phyloP scores from a whole-genome alignment of 2,329 filamentous ascomycete genomes.

The Botryotinia narcissicola region DNA sequence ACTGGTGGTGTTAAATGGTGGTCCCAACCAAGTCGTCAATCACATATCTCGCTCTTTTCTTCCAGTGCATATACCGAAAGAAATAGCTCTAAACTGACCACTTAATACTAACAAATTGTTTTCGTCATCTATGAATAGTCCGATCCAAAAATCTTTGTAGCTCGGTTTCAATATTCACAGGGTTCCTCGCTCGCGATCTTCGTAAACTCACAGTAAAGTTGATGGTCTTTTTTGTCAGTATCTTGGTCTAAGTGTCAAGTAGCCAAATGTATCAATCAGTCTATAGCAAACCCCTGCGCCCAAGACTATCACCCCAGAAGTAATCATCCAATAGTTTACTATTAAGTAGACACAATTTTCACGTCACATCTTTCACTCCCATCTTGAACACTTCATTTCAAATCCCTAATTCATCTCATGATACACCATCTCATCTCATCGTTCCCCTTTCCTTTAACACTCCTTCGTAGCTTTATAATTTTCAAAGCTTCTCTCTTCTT shows the following conservation, averaged over 20 bases:
- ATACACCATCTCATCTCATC: not conserved
- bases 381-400: not conserved
- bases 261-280: not conserved
- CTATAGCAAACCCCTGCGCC: not conserved
- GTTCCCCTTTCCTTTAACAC: not conserved
- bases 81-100: not conserved
- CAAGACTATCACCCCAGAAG: not conserved
- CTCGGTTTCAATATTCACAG: not conserved
- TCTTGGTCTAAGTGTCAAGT: not conserved
- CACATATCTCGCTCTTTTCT: too few relatives aligned
- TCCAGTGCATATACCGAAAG: not conserved
- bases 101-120: not conserved
- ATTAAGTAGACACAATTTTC: not conserved
- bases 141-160: not conserved
- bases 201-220: not conserved
- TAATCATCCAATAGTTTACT: not conserved
- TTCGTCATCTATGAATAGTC: not conserved
- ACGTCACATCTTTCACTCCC: not conserved
- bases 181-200: too few relatives aligned
- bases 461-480: not conserved
- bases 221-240: not conserved
- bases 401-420: not conserved
- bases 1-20: too few relatives aligned
- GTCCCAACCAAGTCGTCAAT: not conserved
- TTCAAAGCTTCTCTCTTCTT: not conserved